phyloP scores from a whole-genome alignment of 768 basidiomycete species.

The Mycena indigotica region DNA sequence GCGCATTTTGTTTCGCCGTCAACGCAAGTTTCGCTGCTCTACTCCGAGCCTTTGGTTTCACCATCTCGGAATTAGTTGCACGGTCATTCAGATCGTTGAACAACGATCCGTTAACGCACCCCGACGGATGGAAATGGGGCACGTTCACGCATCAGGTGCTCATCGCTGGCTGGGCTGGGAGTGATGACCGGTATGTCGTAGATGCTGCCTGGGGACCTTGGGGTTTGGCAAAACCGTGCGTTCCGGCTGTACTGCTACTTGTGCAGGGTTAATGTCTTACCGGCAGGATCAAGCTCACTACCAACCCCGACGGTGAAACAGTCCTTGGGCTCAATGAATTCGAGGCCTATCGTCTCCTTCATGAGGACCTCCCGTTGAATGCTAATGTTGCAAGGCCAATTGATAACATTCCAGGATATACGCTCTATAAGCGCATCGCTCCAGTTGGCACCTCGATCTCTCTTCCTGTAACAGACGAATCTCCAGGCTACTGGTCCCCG shows the following conservation, averaged over 20 bases:
- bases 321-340: constrained; percentile 20
- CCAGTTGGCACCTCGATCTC: constrained; percentile 17
- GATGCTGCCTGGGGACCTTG: constrained; percentile 20
- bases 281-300: constrained; percentile 19
- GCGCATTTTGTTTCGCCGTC: constrained; percentile 22
- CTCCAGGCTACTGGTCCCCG: constrained; percentile 22
- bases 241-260: background rate
- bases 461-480: constrained; percentile 17
- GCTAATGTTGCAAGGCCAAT: constrained; percentile 8
- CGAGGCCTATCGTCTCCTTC: constrained; percentile 16
- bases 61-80: constrained; percentile 15
- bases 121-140: constrained; percentile 23
- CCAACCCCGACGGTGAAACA: constrained; percentile 13
- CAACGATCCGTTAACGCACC: constrained; percentile 18
- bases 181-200: constrained; percentile 13
- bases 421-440: constrained; percentile 17
- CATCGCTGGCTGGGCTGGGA: constrained; percentile 14
- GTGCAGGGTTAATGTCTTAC: background rate
- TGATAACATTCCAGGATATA: constrained; percentile 18
- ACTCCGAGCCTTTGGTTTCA: constrained; percentile 17
- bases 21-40: constrained; percentile 18
- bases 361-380: constrained; percentile 18
- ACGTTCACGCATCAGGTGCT: constrained; percentile 20
- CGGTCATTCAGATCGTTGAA: constrained; percentile 18
- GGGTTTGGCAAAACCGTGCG: constrained; percentile 17